Evolutionary conservation across 768 basidiomycete genomes (phyloP).

Genomic region (Holtermannia corniformis): DNA sequence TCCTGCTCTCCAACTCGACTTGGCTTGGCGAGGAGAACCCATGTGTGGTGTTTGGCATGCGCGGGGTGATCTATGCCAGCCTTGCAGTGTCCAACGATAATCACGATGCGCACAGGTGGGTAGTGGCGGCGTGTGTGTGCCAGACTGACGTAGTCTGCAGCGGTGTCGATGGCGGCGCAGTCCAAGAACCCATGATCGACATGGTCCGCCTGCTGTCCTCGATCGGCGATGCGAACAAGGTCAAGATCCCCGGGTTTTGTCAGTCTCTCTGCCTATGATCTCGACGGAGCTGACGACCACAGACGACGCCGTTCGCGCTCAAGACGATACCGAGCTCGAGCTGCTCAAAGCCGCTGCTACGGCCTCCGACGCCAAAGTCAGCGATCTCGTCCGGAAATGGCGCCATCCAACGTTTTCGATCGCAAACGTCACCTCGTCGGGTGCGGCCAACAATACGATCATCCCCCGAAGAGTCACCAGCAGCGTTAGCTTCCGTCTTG

Average conservation of each 20-base stretch:
- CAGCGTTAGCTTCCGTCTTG: constrained; percentile 80
- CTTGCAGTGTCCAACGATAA: constrained; percentile 63
- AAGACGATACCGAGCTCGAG: constrained; percentile 57
- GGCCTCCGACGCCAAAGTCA: constrained; percentile 58
- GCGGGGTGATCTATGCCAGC: constrained; percentile 84
- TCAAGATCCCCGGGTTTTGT: constrained; percentile 78
- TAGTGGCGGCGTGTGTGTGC: no score
- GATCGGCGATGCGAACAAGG: constrained; percentile 52
- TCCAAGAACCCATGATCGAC: constrained; percentile 83
- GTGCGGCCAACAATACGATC: constrained; percentile 53
- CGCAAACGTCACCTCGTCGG: constrained; percentile 73
- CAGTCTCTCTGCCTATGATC: constrained; percentile 34
- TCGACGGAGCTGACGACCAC: not conserved
- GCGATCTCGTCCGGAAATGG: constrained; percentile 70
- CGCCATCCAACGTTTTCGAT: constrained; percentile 82
- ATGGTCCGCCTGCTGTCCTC: constrained; percentile 75
- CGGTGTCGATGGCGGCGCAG: constrained; percentile 84
- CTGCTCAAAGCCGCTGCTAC: constrained; percentile 61
- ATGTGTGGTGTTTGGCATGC: constrained; percentile 87
- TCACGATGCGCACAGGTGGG: constrained; percentile 81
- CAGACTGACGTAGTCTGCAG: no score
- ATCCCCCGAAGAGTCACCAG: constrained; percentile 79
- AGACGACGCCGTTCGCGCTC: constrained; percentile 59
- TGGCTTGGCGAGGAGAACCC: constrained; percentile 91
- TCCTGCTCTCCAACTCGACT: constrained; percentile 74